phyloP scores from a whole-genome alignment of 148 eudicot species.

The Amaranthus hypochondriacus region DNA sequence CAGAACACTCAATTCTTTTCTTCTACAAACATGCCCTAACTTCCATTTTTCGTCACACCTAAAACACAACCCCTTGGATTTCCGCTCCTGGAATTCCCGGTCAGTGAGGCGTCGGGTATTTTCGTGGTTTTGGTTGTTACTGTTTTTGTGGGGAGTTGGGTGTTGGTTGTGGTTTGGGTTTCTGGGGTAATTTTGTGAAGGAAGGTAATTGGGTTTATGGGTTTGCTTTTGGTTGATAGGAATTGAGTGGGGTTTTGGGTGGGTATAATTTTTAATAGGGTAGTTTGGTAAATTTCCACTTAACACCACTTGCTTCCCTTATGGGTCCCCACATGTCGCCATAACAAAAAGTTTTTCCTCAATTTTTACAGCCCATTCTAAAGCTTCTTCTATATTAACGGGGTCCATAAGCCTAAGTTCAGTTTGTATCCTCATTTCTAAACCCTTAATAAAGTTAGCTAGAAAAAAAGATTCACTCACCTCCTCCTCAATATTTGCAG shows the following conservation, averaged over 20 bases:
- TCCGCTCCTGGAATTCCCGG: neutral
- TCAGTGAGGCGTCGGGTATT: neutral
- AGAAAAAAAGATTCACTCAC: neutral
- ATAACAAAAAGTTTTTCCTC: neutral
- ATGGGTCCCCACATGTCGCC: neutral
- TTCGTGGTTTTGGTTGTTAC: neutral
- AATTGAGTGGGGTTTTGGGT: no score
- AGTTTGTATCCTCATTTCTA: neutral
- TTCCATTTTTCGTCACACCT: neutral
- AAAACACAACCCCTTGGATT: neutral
- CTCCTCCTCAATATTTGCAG: neutral
- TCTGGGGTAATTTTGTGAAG: neutral
- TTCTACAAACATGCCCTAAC: neutral
- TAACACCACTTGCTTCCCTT: no score
- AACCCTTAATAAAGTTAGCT: neutral
- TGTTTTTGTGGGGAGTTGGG: neutral
- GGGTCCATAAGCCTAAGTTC: neutral
- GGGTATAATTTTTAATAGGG: no score
- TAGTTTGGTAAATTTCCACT: neutral
- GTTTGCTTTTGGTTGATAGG: no score
- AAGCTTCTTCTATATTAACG: neutral
- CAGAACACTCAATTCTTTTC: neutral
- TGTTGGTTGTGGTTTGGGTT: neutral
- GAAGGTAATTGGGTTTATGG: no score
- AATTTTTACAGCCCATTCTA: neutral